Evolutionary conservation across 2,329 filamentous ascomycete species (phyloP).

Genomic region (Fonsecaea monophora): DNA sequence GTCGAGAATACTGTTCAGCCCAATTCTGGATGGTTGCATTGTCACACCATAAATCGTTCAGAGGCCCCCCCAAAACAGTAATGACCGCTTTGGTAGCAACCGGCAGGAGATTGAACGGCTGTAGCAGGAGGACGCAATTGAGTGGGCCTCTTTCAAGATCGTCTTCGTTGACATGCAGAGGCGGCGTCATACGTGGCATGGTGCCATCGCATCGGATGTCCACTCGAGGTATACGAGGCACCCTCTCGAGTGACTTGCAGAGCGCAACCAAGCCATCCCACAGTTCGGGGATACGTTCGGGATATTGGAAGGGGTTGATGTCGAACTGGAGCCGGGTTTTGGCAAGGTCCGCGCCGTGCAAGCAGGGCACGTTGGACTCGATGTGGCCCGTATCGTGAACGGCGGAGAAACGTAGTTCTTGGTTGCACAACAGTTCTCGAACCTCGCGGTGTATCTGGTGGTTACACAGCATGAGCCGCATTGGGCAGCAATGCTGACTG

Average conservation of each 20-base stretch:
- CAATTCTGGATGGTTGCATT: background rate
- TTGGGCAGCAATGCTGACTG: constrained; percentile 2
- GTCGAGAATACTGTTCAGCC: background rate
- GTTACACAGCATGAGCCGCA: constrained; percentile 2
- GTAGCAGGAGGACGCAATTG: background rate
- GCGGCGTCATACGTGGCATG: background rate
- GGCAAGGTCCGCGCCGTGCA: background rate
- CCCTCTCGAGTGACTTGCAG: background rate
- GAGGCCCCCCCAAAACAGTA: background rate
- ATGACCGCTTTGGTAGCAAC: background rate
- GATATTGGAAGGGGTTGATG: constrained; percentile 1
- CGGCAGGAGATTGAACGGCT: background rate
- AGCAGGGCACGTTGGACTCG: background rate
- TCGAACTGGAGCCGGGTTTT: background rate
- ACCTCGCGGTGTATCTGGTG: background rate
- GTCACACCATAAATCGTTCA: background rate
- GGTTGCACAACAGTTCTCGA: background rate
- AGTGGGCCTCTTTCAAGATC: constrained; percentile 1
- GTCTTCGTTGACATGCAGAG: constrained; percentile 1
- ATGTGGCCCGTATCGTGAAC: background rate
- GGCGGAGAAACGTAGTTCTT: background rate
- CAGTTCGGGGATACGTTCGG: background rate
- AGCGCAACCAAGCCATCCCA: constrained; percentile 1
- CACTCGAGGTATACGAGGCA: background rate
- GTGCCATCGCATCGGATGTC: background rate